These are phyloP conservation scores for Hypoxylon rickii DNA, from an alignment of 495 filamentous ascomycete species.

Conservation along the genomic window DNA sequence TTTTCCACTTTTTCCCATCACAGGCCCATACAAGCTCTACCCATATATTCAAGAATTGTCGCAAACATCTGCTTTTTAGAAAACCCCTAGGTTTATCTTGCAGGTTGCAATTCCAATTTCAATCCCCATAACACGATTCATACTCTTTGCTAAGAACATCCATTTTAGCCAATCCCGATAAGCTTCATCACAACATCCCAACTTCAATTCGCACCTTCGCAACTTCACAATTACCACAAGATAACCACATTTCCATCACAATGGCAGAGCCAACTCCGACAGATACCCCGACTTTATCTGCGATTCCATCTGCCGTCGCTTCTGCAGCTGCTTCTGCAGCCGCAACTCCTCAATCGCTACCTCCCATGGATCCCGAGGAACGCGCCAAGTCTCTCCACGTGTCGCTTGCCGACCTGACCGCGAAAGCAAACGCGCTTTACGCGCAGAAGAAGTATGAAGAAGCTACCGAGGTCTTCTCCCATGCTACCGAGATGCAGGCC, in stretches of 20 bases:
- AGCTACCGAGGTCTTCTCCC: conserved; percentile 83
- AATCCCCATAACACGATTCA: no score
- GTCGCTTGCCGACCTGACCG: conserved; percentile 60
- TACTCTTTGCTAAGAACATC: no score
- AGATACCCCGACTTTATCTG: conserved; percentile 32
- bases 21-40: no score
- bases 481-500: conserved; percentile 87
- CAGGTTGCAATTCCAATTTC: no score
- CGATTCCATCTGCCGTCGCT: conserved; percentile 31
- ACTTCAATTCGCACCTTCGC: no score
- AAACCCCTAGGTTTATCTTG: no score
- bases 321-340: conserved; percentile 33
- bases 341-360: conserved; percentile 34
- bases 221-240: conserved; percentile 1
- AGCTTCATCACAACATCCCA: conserved; percentile 1
- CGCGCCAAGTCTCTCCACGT: conserved; percentile 52
- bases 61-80: no score
- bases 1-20: background rate
- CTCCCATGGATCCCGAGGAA: conserved; percentile 48
- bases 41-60: no score
- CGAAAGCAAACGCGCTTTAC: conserved; percentile 65
- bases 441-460: conserved; percentile 82
- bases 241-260: conserved; percentile 8
- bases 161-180: conserved; percentile 4
- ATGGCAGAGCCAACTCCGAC: conserved; percentile 38